These are phyloP conservation scores for Jackrogersella multiformis DNA, from an alignment of 495 filamentous ascomycete species.

Conservation along the genomic window DNA sequence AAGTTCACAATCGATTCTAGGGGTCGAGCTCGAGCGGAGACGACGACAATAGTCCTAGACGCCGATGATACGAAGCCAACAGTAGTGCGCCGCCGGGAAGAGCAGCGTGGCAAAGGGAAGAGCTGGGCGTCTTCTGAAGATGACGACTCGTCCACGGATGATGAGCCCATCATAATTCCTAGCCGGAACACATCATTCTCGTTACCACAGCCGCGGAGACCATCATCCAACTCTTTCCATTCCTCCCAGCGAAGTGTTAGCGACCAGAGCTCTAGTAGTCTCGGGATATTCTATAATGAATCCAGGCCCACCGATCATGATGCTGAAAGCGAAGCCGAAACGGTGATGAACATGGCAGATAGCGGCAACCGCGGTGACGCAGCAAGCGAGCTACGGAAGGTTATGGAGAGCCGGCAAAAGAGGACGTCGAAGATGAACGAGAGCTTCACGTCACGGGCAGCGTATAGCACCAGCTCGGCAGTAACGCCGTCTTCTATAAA, in stretches of 20 bases:
- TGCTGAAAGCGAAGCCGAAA: conserved; percentile 66
- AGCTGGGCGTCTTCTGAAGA: conserved; percentile 57
- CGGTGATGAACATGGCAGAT: conserved; percentile 57
- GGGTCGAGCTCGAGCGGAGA: conserved; percentile 76
- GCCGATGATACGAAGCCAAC: conserved; percentile 46
- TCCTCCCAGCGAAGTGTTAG: conserved; percentile 59
- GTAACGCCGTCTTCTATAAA: conserved; percentile 73
- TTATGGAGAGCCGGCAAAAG: conserved; percentile 71
- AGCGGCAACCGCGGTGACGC: conserved; percentile 58
- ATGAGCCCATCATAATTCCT: conserved; percentile 71
- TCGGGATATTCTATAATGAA: conserved; percentile 44
- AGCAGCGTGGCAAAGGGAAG: conserved; percentile 17
- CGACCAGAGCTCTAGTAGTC: conserved; percentile 55
- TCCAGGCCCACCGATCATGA: conserved; percentile 42
- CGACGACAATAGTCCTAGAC: conserved; percentile 67
- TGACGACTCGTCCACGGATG: conserved; percentile 67
- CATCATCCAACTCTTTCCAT: conserved; percentile 63
- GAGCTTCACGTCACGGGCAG: conserved; percentile 26
- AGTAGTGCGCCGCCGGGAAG: conserved; percentile 35
- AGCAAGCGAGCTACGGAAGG: conserved; percentile 73
- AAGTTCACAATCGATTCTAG: conserved; percentile 76
- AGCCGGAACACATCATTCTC: conserved; percentile 71
- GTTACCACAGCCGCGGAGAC: conserved; percentile 61
- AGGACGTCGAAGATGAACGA: conserved; percentile 48
- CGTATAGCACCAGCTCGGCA: conserved; percentile 36